These are phyloP conservation scores for Prunus mira DNA, from an alignment of 306 rosid genomes.

Conservation along the genomic window DNA sequence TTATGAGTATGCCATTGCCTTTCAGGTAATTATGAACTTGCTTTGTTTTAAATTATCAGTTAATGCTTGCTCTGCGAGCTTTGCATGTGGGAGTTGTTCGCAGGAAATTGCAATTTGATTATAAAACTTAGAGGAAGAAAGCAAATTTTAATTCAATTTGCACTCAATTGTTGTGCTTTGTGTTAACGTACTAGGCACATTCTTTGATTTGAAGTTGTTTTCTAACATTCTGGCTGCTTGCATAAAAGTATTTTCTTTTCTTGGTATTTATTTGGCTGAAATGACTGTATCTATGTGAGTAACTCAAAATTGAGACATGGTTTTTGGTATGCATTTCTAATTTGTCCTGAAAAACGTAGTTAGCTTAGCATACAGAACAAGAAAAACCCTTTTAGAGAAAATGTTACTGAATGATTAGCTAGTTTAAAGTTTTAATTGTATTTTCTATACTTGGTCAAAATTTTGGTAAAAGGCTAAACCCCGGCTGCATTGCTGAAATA, in stretches of 20 bases:
- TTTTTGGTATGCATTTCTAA: neutral
- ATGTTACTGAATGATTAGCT: neutral
- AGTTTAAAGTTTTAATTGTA: neutral
- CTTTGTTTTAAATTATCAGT: neutral
- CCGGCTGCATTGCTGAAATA: neutral
- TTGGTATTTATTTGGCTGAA: neutral
- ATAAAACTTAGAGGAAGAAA: neutral
- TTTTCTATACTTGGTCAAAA: neutral
- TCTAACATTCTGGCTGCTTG: neutral
- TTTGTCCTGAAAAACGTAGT: neutral
- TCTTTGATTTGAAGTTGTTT: neutral
- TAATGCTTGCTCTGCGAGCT: neutral
- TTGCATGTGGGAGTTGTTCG: neutral
- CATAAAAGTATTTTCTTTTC: neutral
- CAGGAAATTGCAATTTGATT: neutral
- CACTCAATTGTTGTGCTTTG: neutral
- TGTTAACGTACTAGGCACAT: neutral
- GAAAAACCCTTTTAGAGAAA: too few species aligned
- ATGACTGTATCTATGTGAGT: too few species aligned
- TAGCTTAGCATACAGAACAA: neutral
- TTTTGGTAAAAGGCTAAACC: neutral
- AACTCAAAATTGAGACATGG: neutral
- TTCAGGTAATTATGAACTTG: conserved; percentile 52
- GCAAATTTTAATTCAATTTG: neutral
- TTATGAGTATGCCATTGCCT: conserved; percentile 92